phyloP scores from a whole-genome alignment of 352 stramenopile genomes.

The Elongisporangium anandrum region DNA sequence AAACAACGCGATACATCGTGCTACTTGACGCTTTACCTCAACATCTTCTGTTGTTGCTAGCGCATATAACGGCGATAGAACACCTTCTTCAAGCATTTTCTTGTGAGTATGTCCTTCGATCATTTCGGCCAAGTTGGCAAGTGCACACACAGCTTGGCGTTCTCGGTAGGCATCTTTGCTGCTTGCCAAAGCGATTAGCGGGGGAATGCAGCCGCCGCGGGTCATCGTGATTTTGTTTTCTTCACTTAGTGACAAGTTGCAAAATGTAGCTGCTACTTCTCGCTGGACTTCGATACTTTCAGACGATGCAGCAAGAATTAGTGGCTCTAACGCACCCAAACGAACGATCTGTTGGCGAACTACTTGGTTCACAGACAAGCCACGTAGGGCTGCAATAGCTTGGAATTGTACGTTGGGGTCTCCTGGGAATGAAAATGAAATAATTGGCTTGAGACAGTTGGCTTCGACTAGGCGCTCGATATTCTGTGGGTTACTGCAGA shows the following conservation, averaged over 20 bases:
- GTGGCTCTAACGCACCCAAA: conserved; percentile 90
- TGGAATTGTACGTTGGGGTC: conserved; percentile 96
- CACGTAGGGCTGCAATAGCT: conserved; percentile 91
- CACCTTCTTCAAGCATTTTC: conserved; percentile 92
- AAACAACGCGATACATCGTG: conserved; percentile 92
- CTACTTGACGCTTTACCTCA: conserved; percentile 91
- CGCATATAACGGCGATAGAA: conserved; percentile 87
- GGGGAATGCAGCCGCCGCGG: conserved; percentile 90
- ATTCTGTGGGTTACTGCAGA: conserved; percentile 92
- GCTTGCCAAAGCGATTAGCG: conserved; percentile 86
- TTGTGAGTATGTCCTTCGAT: conserved; percentile 93
- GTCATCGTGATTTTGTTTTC: conserved; percentile 96
- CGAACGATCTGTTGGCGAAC: conserved; percentile 89
- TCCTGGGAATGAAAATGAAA: conserved; percentile 93
- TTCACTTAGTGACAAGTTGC: conserved; percentile 93
- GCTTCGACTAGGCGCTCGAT: conserved; percentile 85
- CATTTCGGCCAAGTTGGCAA: conserved; percentile 96
- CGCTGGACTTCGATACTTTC: conserved; percentile 94
- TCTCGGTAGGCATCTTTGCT: conserved; percentile 89
- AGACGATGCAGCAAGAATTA: conserved; percentile 89
- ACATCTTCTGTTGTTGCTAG: conserved; percentile 70
- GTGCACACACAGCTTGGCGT: conserved; percentile 88
- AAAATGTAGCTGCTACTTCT: conserved; percentile 93
- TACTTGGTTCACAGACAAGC: conserved; percentile 88
- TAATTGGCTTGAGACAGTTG: conserved; percentile 90